Percentiles rank a stretch among this genome's conserved stretches.
Evolutionary conservation across 2,329 filamentous ascomycete genomes (phyloP).

Genomic region (Catunica adiposa): DNA sequence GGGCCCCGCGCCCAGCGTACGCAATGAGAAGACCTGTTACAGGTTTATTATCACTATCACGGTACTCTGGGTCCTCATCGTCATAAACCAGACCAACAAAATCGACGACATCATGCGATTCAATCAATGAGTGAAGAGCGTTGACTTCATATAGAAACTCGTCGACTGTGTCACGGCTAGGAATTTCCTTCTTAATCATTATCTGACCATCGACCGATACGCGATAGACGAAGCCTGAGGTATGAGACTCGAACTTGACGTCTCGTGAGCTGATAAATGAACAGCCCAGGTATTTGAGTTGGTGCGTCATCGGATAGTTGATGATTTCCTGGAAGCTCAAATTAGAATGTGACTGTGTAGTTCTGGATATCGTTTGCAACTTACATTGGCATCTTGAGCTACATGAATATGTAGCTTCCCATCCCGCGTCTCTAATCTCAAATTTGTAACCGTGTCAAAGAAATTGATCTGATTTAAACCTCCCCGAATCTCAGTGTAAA

Average conservation of each 20-base stretch:
- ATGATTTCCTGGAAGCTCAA: constrained; percentile 53
- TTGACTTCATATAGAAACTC: constrained; percentile 98
- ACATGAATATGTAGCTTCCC: constrained; percentile 89
- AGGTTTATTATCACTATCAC: constrained; percentile 31
- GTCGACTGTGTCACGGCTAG: constrained; percentile 83
- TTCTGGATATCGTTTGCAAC: constrained; percentile 19
- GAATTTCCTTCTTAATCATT: constrained; percentile 96
- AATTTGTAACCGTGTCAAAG: constrained; percentile 86
- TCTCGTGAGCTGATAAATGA: constrained; percentile 53
- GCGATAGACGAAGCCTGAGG: constrained; percentile 96
- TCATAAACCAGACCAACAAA: constrained; percentile 83
- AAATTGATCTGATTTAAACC: constrained; percentile 89
- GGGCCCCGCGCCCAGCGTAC: constrained; percentile 69
- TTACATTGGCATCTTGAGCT: constrained; percentile 76
- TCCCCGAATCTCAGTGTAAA: constrained; percentile 88
- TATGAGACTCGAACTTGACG: constrained; percentile 73
- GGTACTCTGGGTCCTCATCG: constrained; percentile 45
- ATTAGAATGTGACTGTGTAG: constrained; percentile 13
- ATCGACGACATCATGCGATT: constrained; percentile 61
- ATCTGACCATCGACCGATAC: constrained; percentile 50
- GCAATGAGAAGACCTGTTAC: constrained; percentile 84
- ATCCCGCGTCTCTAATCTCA: constrained; percentile 79
- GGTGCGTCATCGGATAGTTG: constrained; percentile 56
- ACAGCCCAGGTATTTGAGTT: constrained; percentile 57
- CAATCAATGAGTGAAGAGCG: constrained; percentile 62